Conservation (phyloP, 2,329 filamentous ascomycete species). For the Sclerotiophoma versabilis region DNA sequence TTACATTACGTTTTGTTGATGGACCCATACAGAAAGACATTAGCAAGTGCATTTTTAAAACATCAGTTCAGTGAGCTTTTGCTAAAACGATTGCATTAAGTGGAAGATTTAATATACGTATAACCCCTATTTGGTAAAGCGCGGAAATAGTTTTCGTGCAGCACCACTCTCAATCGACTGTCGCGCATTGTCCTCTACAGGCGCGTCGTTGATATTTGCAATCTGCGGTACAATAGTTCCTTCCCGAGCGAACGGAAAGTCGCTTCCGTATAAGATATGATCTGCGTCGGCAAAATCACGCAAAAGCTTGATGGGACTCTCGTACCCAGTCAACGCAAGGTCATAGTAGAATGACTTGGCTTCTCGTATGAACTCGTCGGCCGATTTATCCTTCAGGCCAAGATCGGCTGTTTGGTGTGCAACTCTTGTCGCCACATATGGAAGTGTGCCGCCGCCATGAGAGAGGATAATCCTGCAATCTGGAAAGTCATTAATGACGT, state of each 20-base stretch:
- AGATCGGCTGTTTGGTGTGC: constrained; percentile 8
- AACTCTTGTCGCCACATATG: constrained; percentile 35
- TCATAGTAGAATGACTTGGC: constrained; percentile 7
- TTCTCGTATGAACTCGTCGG: constrained; percentile 5
- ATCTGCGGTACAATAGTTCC: constrained; percentile 7
- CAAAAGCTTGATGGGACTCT: constrained; percentile 3
- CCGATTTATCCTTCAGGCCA: constrained; percentile 7
- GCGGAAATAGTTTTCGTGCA: not conserved
- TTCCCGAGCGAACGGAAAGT: constrained; percentile 13
- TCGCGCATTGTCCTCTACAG: not conserved
- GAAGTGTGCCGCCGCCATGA: constrained; percentile 57
- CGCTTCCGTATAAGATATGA: constrained; percentile 10
- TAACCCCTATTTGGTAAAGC: not conserved
- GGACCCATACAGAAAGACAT: no score
- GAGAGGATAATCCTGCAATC: constrained; percentile 58
- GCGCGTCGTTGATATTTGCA: not conserved
- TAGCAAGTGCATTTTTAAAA: no score
- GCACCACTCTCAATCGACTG: not conserved
- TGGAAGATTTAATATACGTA: no score
- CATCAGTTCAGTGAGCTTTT: no score
- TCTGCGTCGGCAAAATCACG: constrained; percentile 1
- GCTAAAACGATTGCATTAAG: no score
- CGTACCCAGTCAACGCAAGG: constrained; percentile 7
- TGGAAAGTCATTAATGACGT: constrained; percentile 29
- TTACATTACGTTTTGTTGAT: no score